phyloP scores from a whole-genome alignment of 495 filamentous ascomycete genomes.

The Penicillium roqueforti region DNA sequence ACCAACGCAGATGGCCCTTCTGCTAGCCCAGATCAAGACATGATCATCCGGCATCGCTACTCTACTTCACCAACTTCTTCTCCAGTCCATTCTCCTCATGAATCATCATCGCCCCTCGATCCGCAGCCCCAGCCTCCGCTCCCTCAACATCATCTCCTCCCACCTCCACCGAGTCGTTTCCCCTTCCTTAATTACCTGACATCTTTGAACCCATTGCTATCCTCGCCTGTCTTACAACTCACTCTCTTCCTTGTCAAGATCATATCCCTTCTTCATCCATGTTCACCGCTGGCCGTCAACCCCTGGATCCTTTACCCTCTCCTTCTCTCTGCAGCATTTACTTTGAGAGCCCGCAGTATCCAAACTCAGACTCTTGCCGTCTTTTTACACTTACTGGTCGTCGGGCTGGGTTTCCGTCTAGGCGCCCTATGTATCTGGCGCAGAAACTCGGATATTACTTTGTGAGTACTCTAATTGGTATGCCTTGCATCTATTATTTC shows the following conservation, averaged over 20 bases:
- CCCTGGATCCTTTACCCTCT: conserved; percentile 59
- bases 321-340: conserved; percentile 53
- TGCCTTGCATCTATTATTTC: neutral
- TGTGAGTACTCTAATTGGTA: neutral
- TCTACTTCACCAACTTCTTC: conserved; percentile 24
- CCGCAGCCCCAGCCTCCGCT: conserved; percentile 17
- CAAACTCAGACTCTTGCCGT: conserved; percentile 24
- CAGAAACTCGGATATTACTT: neutral
- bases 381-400: conserved; percentile 30
- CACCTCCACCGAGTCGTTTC: conserved; percentile 43
- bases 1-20: conserved; percentile 18
- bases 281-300: conserved; percentile 56
- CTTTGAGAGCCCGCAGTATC: conserved; percentile 33
- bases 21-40: conserved; percentile 31
- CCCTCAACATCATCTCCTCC: conserved; percentile 55
- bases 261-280: conserved; percentile 51
- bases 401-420: conserved; percentile 29
- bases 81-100: conserved; percentile 18
- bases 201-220: conserved; percentile 21
- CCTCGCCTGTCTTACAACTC: conserved; percentile 33
- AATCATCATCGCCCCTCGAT: conserved; percentile 25
- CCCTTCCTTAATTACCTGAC: conserved; percentile 18
- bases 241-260: conserved; percentile 55
- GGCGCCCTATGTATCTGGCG: conserved; percentile 38
- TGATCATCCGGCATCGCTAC: conserved; percentile 37